phyloP scores from a whole-genome alignment of 176 grass and related monocot species.

The Oryza meridionalis region DNA sequence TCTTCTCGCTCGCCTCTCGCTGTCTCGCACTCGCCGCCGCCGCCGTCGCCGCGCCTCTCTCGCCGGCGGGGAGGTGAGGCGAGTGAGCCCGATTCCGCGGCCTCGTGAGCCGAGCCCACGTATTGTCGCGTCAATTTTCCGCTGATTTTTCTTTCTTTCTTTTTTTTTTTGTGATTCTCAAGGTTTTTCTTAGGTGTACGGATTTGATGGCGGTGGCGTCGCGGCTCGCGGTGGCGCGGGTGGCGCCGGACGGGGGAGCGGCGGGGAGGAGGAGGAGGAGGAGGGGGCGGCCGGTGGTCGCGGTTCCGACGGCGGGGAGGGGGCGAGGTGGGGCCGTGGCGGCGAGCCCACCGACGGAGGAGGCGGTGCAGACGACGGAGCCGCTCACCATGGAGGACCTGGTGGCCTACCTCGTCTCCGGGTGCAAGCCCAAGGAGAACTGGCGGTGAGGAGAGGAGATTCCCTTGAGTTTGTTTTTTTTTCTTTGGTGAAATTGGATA shows the following conservation, averaged over 20 bases:
- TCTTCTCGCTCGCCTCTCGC: not conserved
- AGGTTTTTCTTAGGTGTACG: not conserved
- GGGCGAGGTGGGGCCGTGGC: conserved; percentile 47
- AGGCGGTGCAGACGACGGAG: conserved; percentile 66
- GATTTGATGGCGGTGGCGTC: conserved; percentile 54
- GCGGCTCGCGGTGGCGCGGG: conserved; percentile 50
- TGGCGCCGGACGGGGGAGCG: not conserved
- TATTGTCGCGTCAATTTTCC: not conserved
- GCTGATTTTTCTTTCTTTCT: not conserved
- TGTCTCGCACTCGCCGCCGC: not conserved
- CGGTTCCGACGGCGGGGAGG: not conserved
- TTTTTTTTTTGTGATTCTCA: not conserved
- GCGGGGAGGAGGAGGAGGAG: not conserved
- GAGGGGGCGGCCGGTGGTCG: not conserved
- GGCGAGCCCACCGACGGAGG: conserved; percentile 90
- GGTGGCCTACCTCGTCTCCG: conserved; percentile 77
- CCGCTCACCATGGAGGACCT: conserved; percentile 95
- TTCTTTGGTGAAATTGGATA: not conserved
- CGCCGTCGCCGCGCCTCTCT: not conserved
- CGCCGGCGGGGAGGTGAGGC: not conserved
- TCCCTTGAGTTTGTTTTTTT: not conserved
- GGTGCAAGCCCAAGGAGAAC: conserved; percentile 85
- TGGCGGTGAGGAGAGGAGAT: conserved; percentile 61
- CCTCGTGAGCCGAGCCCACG: too few species aligned
- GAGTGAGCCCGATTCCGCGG: not conserved